These are phyloP conservation scores for Leccinum subtestaceum DNA, from an alignment of 768 basidiomycete genomes.

Conservation along the genomic window DNA sequence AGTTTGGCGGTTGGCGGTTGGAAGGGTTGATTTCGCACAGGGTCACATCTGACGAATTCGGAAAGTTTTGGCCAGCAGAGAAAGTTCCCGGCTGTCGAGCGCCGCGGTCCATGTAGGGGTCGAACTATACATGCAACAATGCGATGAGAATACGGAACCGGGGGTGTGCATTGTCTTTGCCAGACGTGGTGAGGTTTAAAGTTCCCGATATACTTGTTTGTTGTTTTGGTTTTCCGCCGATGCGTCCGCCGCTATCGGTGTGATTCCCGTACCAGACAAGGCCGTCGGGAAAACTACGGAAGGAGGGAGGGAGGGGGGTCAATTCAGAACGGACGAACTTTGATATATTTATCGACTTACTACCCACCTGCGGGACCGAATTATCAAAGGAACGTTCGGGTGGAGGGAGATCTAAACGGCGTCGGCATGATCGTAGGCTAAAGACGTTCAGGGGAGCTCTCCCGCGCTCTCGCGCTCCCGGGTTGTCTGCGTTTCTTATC, in stretches of 20 bases:
- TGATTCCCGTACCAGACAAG: background rate
- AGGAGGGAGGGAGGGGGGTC: background rate
- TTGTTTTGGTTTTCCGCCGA: background rate
- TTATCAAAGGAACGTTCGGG: background rate
- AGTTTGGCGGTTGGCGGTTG: background rate
- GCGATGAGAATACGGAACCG: background rate
- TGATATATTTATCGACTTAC: background rate
- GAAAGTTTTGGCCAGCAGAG: background rate
- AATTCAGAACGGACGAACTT: background rate
- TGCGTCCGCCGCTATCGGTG: background rate
- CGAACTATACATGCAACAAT: background rate
- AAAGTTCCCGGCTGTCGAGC: background rate
- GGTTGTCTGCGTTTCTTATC: background rate
- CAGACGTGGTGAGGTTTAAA: background rate
- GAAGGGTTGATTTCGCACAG: background rate
- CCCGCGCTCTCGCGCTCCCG: background rate
- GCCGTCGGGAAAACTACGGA: background rate
- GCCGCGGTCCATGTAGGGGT: background rate
- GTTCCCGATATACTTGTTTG: background rate
- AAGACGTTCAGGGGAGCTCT: background rate
- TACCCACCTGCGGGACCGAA: slow-evolving; percentile 1
- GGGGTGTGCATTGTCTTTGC: background rate
- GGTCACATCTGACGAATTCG: background rate
- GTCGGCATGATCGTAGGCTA: background rate
- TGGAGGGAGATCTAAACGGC: background rate